Percentiles rank a stretch among this genome's conserved stretches.
phyloP scores from a whole-genome alignment of 2,329 filamentous ascomycete genomes.

The Teratosphaeria epicoccoides region DNA sequence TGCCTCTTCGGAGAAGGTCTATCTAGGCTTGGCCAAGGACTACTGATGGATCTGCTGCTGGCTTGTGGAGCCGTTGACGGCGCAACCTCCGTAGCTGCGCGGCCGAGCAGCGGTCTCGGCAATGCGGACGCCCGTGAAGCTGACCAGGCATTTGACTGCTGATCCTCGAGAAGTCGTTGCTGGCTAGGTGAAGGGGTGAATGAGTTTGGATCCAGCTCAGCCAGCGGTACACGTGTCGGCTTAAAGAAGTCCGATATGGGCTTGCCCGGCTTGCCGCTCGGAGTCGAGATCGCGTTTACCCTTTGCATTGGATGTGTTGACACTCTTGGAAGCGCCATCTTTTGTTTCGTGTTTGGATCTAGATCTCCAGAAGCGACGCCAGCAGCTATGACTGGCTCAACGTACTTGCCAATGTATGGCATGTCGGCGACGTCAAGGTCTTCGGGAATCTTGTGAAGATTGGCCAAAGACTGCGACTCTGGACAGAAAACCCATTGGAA shows the following conservation, averaged over 20 bases:
- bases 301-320: conserved; percentile 9
- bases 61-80: conserved; percentile 34
- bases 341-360: conserved; percentile 78
- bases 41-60: conserved; percentile 28
- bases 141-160: conserved; percentile 45
- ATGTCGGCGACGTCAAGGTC: conserved; percentile 58
- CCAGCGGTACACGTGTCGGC: conserved; percentile 50
- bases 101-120: conserved; percentile 7
- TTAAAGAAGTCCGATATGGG: conserved; percentile 58
- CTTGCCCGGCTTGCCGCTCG: conserved; percentile 48
- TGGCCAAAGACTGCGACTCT: conserved; percentile 56
- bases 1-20: conserved; percentile 31
- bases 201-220: conserved; percentile 56
- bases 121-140: conserved; percentile 36
- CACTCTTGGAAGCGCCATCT: conserved; percentile 34
- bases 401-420: conserved; percentile 62
- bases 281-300: conserved; percentile 24
- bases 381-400: conserved; percentile 50
- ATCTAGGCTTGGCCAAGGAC: conserved; percentile 19
- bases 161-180: conserved; percentile 45
- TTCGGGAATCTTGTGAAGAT: conserved; percentile 57
- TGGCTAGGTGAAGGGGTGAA: conserved; percentile 58
- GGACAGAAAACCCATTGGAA: conserved; percentile 95
- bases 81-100: conserved; percentile 16
- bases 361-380: conserved; percentile 72